Conservation (phyloP, 202 grass and related monocot species). For the Zoysia matrella region DNA sequence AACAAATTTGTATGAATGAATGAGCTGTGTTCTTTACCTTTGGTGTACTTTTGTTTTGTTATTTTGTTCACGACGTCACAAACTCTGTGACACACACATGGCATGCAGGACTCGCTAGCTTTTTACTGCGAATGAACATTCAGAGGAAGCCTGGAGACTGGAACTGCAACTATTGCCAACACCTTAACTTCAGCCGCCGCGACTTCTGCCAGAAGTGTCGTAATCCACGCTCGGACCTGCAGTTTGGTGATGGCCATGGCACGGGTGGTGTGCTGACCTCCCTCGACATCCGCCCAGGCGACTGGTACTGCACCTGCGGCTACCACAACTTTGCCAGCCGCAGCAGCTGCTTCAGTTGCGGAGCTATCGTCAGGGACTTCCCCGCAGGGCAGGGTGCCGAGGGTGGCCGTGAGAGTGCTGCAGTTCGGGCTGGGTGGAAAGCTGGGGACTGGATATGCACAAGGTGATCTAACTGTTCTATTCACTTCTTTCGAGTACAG, state of each 20-base stretch:
- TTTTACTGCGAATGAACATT: constrained; percentile 60
- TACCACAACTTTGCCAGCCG: constrained; percentile 96
- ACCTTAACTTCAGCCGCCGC: constrained; percentile 92
- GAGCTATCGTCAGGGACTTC: constrained; percentile 59
- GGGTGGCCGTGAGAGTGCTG: not conserved
- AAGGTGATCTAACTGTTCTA: constrained; percentile 54
- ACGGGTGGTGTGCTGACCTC: constrained; percentile 56
- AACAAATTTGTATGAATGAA: constrained; percentile 16
- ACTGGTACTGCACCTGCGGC: constrained; percentile 96
- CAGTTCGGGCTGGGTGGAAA: constrained; percentile 66
- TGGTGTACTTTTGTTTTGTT: constrained; percentile 16
- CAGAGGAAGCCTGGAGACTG: constrained; percentile 94
- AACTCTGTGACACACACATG: constrained; percentile 26
- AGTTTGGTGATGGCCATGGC: constrained; percentile 30
- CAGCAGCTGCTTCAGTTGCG: constrained; percentile 81
- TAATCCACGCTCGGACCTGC: constrained; percentile 52
- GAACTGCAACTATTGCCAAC: constrained; percentile 84
- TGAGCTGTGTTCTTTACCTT: not conserved
- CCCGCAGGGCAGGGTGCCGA: constrained; percentile 49
- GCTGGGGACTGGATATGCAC: constrained; percentile 91
- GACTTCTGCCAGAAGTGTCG: constrained; percentile 86
- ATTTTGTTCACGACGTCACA: constrained; percentile 5
- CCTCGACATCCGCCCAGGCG: constrained; percentile 74
- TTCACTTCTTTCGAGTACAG: not conserved
- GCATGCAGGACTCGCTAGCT: constrained; percentile 31